A percentile compares a stretch with the other conserved stretches of the same genome.
Evolutionary conservation across 2,329 filamentous ascomycete genomes (phyloP).

Genomic region (Phaeophleospora eucalypticola): DNA sequence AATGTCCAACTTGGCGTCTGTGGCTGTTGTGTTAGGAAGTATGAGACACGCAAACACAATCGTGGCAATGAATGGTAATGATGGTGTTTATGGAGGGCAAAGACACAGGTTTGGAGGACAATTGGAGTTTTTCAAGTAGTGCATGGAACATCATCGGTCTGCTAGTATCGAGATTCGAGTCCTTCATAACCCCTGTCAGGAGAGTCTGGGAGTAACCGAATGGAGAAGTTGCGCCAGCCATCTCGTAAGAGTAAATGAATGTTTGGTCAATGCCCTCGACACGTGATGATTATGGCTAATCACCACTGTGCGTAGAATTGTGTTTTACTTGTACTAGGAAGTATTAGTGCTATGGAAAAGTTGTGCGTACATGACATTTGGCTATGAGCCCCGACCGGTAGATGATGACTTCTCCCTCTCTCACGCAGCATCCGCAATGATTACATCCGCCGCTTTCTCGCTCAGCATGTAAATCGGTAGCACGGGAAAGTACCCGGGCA

Average conservation of each 20-base stretch:
- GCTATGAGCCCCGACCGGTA: neutral
- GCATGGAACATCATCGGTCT: neutral
- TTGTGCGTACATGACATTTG: too few relatives aligned
- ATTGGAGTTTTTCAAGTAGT: neutral
- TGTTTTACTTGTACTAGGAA: too few relatives aligned
- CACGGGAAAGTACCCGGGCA: neutral
- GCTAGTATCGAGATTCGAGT: neutral
- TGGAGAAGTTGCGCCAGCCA: neutral
- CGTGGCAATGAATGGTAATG: too few relatives aligned
- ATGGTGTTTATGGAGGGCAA: neutral
- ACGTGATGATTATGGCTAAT: neutral
- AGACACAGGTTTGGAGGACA: neutral
- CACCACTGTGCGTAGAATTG: too few relatives aligned
- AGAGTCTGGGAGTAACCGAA: neutral
- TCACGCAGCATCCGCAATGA: neutral
- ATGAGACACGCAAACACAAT: too few relatives aligned
- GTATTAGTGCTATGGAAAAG: too few relatives aligned
- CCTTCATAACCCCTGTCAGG: neutral
- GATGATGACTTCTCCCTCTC: neutral
- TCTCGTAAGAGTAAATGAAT: neutral
- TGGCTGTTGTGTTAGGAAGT: too few relatives aligned
- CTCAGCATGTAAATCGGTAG: neutral
- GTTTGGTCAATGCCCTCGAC: neutral
- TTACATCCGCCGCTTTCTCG: neutral
- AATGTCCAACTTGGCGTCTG: too few relatives aligned